Evolutionary conservation across 805 yeast genomes (phyloP).

Genomic region (Hanseniaspora occidentalis): DNA sequence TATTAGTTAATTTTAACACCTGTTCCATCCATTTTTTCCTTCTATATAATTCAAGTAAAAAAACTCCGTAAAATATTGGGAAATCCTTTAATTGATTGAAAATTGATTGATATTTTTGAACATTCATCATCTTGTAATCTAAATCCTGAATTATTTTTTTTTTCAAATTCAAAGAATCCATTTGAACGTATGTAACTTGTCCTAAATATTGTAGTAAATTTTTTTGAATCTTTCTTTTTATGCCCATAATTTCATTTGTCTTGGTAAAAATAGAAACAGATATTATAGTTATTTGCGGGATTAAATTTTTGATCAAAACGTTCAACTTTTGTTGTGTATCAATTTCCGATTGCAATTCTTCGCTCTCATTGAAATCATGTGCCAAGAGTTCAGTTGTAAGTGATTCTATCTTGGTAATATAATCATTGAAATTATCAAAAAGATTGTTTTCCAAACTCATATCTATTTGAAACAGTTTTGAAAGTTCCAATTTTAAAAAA

Average conservation of each 20-base stretch:
- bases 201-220: constrained; percentile 9
- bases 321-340: too few species aligned
- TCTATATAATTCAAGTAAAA: constrained; percentile 47
- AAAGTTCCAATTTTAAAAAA: too few species aligned
- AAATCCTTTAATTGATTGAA: constrained; percentile 40
- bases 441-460: not conserved
- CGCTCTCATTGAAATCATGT: not conserved
- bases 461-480: not conserved
- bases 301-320: not conserved
- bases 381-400: constrained; percentile 13
- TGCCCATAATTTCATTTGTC: constrained; percentile 2
- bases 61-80: constrained; percentile 62
- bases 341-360: too few species aligned
- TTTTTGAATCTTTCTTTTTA: constrained; percentile 15
- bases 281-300: constrained; percentile 1
- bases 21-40: constrained; percentile 40
- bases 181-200: constrained; percentile 22
- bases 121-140: not conserved
- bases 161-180: constrained; percentile 16
- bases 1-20: constrained; percentile 26
- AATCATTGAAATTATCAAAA: not conserved
- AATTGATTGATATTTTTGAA: constrained; percentile 8
- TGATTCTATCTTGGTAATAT: constrained; percentile 16
- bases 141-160: constrained; percentile 1
- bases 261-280: constrained; percentile 4